Percentiles rank a stretch among this genome's conserved stretches.
phyloP scores from a whole-genome alignment of 2,329 filamentous ascomycete genomes.

The Aspergillus sp. region DNA sequence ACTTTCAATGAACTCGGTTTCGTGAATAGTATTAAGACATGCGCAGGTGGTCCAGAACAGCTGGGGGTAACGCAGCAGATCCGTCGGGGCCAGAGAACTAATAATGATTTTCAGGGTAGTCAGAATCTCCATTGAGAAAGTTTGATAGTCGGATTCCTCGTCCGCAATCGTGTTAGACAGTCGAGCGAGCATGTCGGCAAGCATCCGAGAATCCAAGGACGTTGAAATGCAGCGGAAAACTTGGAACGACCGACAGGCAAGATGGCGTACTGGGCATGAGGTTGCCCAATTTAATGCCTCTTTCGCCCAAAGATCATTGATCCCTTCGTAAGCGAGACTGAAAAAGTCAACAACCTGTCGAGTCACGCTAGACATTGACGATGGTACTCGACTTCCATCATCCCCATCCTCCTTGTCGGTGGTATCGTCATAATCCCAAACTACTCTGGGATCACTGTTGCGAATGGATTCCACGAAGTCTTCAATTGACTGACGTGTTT shows the following conservation, averaged over 20 bases:
- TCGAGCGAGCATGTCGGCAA: conserved; percentile 92
- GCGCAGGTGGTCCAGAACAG: conserved; percentile 98
- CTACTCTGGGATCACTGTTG: conserved; percentile 74
- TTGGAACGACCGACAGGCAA: conserved; percentile 95
- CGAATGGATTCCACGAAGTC: conserved; percentile 83
- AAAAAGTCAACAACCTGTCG: conserved; percentile 81
- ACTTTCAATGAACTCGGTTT: conserved; percentile 87
- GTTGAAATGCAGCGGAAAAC: conserved; percentile 92
- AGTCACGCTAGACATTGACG: conserved; percentile 81
- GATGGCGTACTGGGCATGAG: conserved; percentile 87
- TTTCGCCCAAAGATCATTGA: conserved; percentile 88
- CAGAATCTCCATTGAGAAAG: conserved; percentile 95
- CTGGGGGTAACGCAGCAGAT: conserved; percentile 85
- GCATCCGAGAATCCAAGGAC: conserved; percentile 85
- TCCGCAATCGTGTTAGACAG: conserved; percentile 96
- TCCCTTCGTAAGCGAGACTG: conserved; percentile 73
- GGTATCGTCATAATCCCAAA: conserved; percentile 93
- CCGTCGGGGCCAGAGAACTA: conserved; percentile 70
- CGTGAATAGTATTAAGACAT: conserved; percentile 93
- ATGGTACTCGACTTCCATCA: conserved; percentile 73
- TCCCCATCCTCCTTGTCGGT: conserved; percentile 71
- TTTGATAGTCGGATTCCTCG: conserved; percentile 88
- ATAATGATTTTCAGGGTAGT: conserved; percentile 92
- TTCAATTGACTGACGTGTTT: conserved; percentile 73
- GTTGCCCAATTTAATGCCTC: conserved; percentile 93